Evolutionary conservation across 495 filamentous ascomycete genomes (phyloP).

Genomic region (Penicillium robsamsonii): DNA sequence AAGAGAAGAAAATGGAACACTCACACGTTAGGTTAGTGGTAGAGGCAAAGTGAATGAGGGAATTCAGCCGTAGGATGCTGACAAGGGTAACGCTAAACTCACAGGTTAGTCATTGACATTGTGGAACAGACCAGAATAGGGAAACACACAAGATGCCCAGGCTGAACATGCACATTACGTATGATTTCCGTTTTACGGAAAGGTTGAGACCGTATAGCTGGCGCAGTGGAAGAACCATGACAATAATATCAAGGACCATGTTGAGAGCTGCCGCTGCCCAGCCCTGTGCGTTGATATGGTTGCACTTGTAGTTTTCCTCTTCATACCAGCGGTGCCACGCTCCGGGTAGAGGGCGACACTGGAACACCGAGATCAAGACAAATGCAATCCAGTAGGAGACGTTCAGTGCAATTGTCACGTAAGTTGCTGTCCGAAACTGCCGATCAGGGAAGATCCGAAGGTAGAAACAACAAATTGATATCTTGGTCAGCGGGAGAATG

Average conservation of each 20-base stretch:
- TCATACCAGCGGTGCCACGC: slow-evolving; percentile 45
- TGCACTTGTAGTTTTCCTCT: slow-evolving; percentile 35
- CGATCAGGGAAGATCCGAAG: slow-evolving; percentile 43
- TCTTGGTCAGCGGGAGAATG: slow-evolving; percentile 35
- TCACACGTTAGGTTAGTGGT: slow-evolving; percentile 35
- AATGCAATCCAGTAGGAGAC: slow-evolving; percentile 38
- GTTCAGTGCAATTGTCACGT: slow-evolving; percentile 36
- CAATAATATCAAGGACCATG: slow-evolving; percentile 46
- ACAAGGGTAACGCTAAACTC: slow-evolving; percentile 32
- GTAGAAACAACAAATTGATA: slow-evolving; percentile 42
- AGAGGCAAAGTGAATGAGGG: slow-evolving; percentile 32
- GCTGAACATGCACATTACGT: slow-evolving; percentile 39
- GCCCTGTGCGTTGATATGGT: slow-evolving; percentile 43
- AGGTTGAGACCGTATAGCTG: slow-evolving; percentile 35
- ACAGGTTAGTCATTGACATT: slow-evolving; percentile 7
- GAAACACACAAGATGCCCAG: slow-evolving; percentile 36
- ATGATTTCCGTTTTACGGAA: slow-evolving; percentile 29
- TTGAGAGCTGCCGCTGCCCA: slow-evolving; percentile 43
- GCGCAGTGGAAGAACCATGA: slow-evolving; percentile 43
- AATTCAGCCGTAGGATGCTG: slow-evolving; percentile 35
- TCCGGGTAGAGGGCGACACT: slow-evolving; percentile 41
- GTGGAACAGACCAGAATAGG: background rate
- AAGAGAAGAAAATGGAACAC: background rate
- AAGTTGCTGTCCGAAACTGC: slow-evolving; percentile 28
- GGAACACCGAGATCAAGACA: slow-evolving; percentile 40